Evolutionary conservation across 768 basidiomycete genomes (phyloP), one percentile per base, ranked within the genome.

Genomic region (Auricularia auricula-judae): DNA sequence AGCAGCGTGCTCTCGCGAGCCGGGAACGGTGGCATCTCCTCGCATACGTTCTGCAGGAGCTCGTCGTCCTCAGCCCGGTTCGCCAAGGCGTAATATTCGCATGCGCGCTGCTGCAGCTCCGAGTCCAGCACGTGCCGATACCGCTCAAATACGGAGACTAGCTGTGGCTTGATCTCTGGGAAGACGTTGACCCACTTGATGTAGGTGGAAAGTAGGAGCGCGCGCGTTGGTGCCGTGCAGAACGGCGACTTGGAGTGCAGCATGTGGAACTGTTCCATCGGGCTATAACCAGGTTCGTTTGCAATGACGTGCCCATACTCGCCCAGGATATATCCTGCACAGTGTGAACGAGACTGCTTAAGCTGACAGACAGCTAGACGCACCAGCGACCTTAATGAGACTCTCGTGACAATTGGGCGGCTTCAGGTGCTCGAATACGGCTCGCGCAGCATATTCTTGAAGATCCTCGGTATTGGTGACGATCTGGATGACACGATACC

Each of bases 141-240:
- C 16, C 94, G 91, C 70, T 98, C 94, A 70, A 99, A 97, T 70
- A 98, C 93, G 74, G 88, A 90, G 73, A 98, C 70, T 35, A 99
- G 84, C 68, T 98, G 94, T 5, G 87, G 83, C 70, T 95, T 97
- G 77, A 99, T 97, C 74, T 99, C 97, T 21, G 97, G 97, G 76
- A 98, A 99, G 64, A 99, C 91, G 73, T 99, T 99, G 67, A 97
- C 93, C 96, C 96, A 98, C 83, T 99, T 99, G 79, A 98, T 88
- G 73, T 99, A 99, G 0, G 97, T 98, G 11, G 97, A 96, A 42
- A 99, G 80, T 34, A 99, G 84, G 36, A 99, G 81, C 0, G 95
- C 89, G 39, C 96, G 86, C 7, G 97, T 98, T 36, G 94, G 78
- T 3, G 95, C 93, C 43, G 90, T 83, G 72, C 95, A 97, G 72